Evolutionary conservation across 2,329 filamentous ascomycete genomes (phyloP).

Genomic region (Madurella fahalii): DNA sequence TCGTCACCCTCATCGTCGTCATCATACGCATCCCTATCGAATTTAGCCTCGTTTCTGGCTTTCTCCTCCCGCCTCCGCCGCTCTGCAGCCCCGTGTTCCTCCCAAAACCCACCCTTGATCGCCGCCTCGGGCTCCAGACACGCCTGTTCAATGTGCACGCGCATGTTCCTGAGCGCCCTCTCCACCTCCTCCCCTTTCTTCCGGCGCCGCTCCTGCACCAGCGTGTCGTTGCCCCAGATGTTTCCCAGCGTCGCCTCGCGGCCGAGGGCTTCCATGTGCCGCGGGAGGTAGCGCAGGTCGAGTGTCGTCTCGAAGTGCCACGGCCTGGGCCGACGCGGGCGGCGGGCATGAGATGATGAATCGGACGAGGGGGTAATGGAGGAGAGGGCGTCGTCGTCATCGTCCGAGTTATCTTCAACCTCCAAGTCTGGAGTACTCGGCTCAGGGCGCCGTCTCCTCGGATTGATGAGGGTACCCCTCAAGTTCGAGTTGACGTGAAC

Average conservation of each 20-base stretch:
- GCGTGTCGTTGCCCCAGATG: constrained; percentile 18
- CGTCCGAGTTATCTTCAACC: background rate
- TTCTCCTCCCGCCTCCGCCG: constrained; percentile 9
- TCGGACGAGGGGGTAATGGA: too few relatives aligned
- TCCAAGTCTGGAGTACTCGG: background rate
- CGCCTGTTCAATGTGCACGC: constrained; percentile 24
- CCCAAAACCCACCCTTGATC: constrained; percentile 23
- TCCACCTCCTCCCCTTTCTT: constrained; percentile 12
- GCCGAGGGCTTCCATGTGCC: background rate
- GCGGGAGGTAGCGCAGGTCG: constrained; percentile 21
- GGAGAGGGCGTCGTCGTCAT: too few relatives aligned
- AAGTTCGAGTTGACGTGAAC: constrained; percentile 19
- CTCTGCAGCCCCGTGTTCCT: constrained; percentile 19
- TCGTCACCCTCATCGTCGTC: constrained; percentile 19
- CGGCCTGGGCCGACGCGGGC: background rate
- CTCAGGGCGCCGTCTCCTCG: constrained; percentile 1
- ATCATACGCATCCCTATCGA: constrained; percentile 15
- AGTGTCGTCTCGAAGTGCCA: constrained; percentile 24
- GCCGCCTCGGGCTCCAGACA: constrained; percentile 20
- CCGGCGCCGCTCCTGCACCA: constrained; percentile 17
- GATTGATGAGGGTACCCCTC: background rate
- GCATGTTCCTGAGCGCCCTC: constrained; percentile 16
- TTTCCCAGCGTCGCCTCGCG: background rate
- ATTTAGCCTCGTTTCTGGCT: constrained; percentile 10
- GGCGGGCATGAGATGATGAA: too few relatives aligned